Evolutionary conservation across 1,139 yeast genomes (phyloP).

Genomic region (Nakaseomyces nivariensis): DNA sequence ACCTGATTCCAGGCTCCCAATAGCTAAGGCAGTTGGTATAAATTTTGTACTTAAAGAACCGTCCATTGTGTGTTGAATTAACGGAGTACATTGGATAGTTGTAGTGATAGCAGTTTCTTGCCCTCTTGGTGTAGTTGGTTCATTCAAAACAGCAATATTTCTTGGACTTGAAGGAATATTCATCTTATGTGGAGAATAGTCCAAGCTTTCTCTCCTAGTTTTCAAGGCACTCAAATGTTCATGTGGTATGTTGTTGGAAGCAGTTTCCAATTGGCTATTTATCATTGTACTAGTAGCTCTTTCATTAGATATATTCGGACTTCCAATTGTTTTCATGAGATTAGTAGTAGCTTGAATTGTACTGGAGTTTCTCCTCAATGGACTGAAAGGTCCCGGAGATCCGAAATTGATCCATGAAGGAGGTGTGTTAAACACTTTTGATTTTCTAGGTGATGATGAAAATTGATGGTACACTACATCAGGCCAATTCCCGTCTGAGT

Average conservation of each 20-base stretch:
- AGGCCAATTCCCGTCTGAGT: conserved; percentile 19
- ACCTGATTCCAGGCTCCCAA: neutral
- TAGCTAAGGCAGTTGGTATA: conserved; percentile 7
- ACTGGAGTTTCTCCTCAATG: conserved; percentile 7
- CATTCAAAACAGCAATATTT: conserved; percentile 1
- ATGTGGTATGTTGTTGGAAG: conserved; percentile 19
- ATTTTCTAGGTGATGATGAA: conserved; percentile 16
- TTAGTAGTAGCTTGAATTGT: neutral
- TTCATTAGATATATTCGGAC: conserved; percentile 2
- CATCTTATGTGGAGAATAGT: neutral
- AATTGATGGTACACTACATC: conserved; percentile 15
- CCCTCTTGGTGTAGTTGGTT: conserved; percentile 17
- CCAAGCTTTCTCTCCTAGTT: neutral
- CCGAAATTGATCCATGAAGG: conserved; percentile 21
- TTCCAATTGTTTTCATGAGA: neutral
- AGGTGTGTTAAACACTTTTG: conserved; percentile 21
- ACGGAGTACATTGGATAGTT: conserved; percentile 21
- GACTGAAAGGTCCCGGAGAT: conserved; percentile 11
- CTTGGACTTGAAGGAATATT: conserved; percentile 2
- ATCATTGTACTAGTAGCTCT: neutral
- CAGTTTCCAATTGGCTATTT: conserved; percentile 17
- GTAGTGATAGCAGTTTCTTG: conserved; percentile 9
- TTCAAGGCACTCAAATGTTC: conserved; percentile 12
- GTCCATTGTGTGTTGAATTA: conserved; percentile 25
- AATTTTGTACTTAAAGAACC: conserved; percentile 20